Percentiles rank a stretch among this genome's conserved stretches.
phyloP scores from a whole-genome alignment of 2,329 filamentous ascomycete genomes.

The Ilyonectria mors-panacis region DNA sequence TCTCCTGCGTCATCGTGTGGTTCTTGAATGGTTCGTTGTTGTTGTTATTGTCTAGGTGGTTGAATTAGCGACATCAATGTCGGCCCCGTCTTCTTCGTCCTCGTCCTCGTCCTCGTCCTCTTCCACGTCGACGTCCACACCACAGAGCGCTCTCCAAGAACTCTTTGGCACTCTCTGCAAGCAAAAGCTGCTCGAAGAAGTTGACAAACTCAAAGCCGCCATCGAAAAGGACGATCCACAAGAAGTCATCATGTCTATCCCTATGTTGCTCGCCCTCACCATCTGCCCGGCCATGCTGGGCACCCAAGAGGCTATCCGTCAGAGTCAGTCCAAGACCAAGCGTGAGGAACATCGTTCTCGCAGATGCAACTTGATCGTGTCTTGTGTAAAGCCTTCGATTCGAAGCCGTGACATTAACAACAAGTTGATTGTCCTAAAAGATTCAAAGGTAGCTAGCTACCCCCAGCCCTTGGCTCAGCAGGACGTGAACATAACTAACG shows the following conservation, averaged over 20 bases:
- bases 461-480: no score
- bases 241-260: slow-evolving; percentile 48
- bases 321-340: slow-evolving; percentile 61
- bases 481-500: slow-evolving; percentile 10
- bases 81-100: slow-evolving; percentile 31
- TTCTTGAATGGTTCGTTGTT: slow-evolving; percentile 34
- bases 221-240: slow-evolving; percentile 46
- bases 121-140: slow-evolving; percentile 29
- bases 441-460: slow-evolving; percentile 53
- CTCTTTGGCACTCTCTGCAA: slow-evolving; percentile 44
- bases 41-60: slow-evolving; percentile 2
- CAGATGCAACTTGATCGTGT: slow-evolving; percentile 63
- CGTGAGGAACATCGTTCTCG: slow-evolving; percentile 63
- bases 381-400: slow-evolving; percentile 62
- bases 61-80: slow-evolving; percentile 41
- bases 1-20: slow-evolving; percentile 31
- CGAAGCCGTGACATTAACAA: slow-evolving; percentile 61
- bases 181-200: slow-evolving; percentile 44
- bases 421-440: slow-evolving; percentile 61
- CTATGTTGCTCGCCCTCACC: slow-evolving; percentile 49
- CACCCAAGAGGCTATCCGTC: slow-evolving; percentile 62
- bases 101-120: slow-evolving; percentile 30
- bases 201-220: slow-evolving; percentile 47
- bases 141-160: slow-evolving; percentile 40
- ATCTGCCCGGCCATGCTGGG: slow-evolving; percentile 59